phyloP scores from a whole-genome alignment of 768 basidiomycete genomes.

The Cubamyces sp. region DNA sequence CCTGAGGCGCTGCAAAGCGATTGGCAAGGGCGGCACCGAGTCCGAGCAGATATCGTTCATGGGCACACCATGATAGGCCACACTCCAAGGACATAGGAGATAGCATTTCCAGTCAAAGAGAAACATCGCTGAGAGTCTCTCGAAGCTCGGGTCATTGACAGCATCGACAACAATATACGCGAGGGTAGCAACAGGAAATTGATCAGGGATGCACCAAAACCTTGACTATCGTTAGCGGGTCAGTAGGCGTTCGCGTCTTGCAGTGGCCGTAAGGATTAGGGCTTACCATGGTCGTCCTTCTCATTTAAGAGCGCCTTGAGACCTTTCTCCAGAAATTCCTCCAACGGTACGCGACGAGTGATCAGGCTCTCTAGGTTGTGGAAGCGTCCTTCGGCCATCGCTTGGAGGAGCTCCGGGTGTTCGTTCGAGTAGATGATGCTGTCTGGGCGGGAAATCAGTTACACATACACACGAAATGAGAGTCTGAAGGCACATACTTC shows the following conservation, averaged over 20 bases:
- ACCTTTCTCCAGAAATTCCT: constrained; percentile 47
- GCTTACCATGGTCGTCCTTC: constrained; percentile 44
- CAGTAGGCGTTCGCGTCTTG: constrained; percentile 9
- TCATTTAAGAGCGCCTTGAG: constrained; percentile 43
- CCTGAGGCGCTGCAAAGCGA: no score
- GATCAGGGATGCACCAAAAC: constrained; percentile 40
- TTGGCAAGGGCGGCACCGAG: no score
- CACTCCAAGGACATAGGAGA: no score
- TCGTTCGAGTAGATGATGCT: constrained; percentile 42
- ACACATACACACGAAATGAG: not conserved
- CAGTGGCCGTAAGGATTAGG: not conserved
- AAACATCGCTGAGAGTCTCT: no score
- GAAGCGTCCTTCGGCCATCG: constrained; percentile 42
- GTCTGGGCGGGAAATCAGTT: constrained; percentile 27
- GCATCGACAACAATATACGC: no score
- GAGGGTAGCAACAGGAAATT: no score
- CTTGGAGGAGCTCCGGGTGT: constrained; percentile 43
- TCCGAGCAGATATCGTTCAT: no score
- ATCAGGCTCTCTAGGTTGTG: constrained; percentile 43
- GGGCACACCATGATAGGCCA: no score
- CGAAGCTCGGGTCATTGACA: not conserved
- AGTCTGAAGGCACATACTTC: constrained; percentile 33
- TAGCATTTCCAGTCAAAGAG: no score
- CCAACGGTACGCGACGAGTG: constrained; percentile 42
- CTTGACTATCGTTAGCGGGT: constrained; percentile 33